A percentile compares a stretch with the other conserved stretches of the same genome.
phyloP scores from a whole-genome alignment of 1,284 basidiomycete genomes.

The Ustilago trichophora region DNA sequence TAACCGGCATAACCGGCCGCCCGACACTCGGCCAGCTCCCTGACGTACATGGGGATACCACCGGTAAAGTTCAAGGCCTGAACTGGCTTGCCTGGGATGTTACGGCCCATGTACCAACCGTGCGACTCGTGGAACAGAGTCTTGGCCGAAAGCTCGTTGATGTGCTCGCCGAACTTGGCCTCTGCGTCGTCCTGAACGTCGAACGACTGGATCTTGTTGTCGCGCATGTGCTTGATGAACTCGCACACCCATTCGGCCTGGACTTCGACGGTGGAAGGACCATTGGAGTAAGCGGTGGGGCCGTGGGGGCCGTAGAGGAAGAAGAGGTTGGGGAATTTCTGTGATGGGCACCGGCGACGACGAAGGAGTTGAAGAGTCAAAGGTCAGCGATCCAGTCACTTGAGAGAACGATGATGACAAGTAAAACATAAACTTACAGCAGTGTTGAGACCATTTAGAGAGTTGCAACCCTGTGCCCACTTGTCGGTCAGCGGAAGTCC shows the following conservation, averaged over 20 bases:
- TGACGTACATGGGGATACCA: slow-evolving; percentile 44
- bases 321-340: slow-evolving; percentile 56
- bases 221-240: slow-evolving; percentile 42
- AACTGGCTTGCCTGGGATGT: slow-evolving; percentile 43
- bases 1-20: slow-evolving; percentile 35
- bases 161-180: slow-evolving; percentile 43
- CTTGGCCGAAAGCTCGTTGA: slow-evolving; percentile 47
- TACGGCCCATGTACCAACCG: slow-evolving; percentile 54
- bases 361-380: too few relatives aligned
- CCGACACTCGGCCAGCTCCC: slow-evolving; percentile 39
- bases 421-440: slow-evolving; percentile 18
- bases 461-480: slow-evolving; percentile 52
- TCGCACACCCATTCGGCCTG: slow-evolving; percentile 49
- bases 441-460: slow-evolving; percentile 50
- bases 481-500: slow-evolving; percentile 46
- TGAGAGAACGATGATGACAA: too few relatives aligned
- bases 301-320: slow-evolving; percentile 56
- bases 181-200: slow-evolving; percentile 43
- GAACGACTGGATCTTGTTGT: slow-evolving; percentile 42
- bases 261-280: slow-evolving; percentile 46
- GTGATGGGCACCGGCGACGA: not conserved
- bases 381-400: too few relatives aligned
- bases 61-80: slow-evolving; percentile 52
- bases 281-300: slow-evolving; percentile 45
- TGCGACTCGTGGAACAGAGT: slow-evolving; percentile 51